Base-by-base conservation (phyloP, 768 basidiomycete species). In the Mycena latifolia region DNA sequence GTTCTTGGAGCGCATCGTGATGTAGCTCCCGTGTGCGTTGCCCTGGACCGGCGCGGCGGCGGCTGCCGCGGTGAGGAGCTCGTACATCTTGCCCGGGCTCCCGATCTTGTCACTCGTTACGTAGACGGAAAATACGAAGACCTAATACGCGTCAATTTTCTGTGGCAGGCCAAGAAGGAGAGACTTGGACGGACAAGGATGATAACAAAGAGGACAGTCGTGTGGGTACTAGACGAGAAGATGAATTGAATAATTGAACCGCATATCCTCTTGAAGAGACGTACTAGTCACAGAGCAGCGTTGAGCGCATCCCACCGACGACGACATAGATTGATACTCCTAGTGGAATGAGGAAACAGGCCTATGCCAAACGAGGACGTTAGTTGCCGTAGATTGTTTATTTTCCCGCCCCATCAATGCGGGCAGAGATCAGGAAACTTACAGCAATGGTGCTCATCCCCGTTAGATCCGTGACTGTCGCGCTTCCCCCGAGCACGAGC, bases 291-390 rank as follows among this genome's bases (percentile, higher is more conserved):
- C 93, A 94, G 25, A 95, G 84, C 3, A 95, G 80, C 0, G 94
- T 94, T 3, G 93, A 92, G 31, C 93, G 88, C 92, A 94, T 94
- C 5, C 92, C 92, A 68, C 93, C 93, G 24, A 92, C 92, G 9
- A 94, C 87, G 29, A 95, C 94, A 74, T 98, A 97, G 69, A 95
- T 90, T 0, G 92, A 87, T 5, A 96, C 96, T 0, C 94, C 94
- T 24, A 93, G 75, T 2, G 95, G 95, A 37, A 95, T 93, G 37
- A 98, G 81, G 86, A 97, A 97, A 75, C 93, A 95, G 0, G 95
- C 94, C 87, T 88, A 52, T 0, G 47, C 24, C 5, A 22, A 47
- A 43, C 20, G n/a, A 43, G 41, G n/a, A 55, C 22, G 53, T 6
- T 12, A 29, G 48, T 12, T 18, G n/a, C 25, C 20, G 17, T 52